These are phyloP conservation scores for Yamadazyma jaroonii DNA, from an alignment of 1,139 yeast genomes.

Conservation along the genomic window DNA sequence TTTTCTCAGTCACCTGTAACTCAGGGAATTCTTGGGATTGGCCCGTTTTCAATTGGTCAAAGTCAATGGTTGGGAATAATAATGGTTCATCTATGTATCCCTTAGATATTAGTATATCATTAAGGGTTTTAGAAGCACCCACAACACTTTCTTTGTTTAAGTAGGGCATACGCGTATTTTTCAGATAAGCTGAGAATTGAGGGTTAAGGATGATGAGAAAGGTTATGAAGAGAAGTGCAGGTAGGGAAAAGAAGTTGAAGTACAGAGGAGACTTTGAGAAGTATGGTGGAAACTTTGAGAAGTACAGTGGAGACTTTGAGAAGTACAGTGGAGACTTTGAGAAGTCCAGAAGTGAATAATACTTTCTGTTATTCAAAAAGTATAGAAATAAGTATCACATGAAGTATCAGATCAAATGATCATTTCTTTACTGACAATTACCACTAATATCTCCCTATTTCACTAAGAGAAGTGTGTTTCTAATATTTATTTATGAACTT, in stretches of 20 bases:
- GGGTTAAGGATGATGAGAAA: neutral
- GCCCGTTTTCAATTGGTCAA: slow-evolving; percentile 25
- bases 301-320: no score
- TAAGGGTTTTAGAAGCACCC: slow-evolving; percentile 39
- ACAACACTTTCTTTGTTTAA: slow-evolving; percentile 32
- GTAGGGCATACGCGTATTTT: slow-evolving; percentile 9
- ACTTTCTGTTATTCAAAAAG: no score
- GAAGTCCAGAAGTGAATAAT: no score
- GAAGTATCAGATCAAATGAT: no score
- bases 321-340: no score
- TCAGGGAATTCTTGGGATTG: slow-evolving; percentile 17
- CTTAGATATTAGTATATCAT: slow-evolving; percentile 34
- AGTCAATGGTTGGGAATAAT: slow-evolving; percentile 34
- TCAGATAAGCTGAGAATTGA: neutral
- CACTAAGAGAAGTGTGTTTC: neutral
- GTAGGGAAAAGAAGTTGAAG: neutral
- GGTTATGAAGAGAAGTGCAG: neutral
- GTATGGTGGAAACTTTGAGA: no score
- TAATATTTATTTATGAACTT: slow-evolving; percentile 2
- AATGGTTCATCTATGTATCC: slow-evolving; percentile 36
- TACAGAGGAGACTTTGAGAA: no score
- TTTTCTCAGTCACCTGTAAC: slow-evolving; percentile 24
- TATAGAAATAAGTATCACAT: no score
- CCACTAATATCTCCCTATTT: no score
- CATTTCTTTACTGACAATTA: no score